Evolutionary conservation across 164 flowering plant species (phyloP).

Genomic region (Vitis riparia): DNA sequence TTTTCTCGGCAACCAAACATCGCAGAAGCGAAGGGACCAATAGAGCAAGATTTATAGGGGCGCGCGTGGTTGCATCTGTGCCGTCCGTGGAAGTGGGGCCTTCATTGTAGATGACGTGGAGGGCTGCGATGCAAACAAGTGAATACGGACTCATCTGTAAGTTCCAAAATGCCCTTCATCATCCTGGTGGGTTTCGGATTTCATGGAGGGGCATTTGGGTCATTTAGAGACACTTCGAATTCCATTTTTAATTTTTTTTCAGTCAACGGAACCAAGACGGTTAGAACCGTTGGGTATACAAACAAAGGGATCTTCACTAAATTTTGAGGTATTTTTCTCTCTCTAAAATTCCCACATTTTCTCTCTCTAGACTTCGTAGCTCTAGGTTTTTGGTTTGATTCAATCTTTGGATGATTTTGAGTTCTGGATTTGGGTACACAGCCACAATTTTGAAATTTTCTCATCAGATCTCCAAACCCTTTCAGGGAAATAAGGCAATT

Average conservation of each 20-base stretch:
- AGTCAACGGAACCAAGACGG: background rate
- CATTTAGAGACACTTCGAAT: no score
- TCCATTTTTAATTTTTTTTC: no score
- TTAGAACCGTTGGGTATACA: background rate
- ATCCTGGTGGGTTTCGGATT: background rate
- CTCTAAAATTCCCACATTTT: background rate
- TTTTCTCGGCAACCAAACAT: slow-evolving; percentile 1
- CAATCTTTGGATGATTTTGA: background rate
- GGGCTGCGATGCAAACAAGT: background rate
- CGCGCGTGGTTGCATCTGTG: no score
- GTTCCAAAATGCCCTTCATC: background rate
- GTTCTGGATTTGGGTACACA: background rate
- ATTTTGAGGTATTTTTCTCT: background rate
- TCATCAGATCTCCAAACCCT: background rate
- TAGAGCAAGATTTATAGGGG: no score
- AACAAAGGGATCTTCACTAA: background rate
- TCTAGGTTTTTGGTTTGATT: background rate
- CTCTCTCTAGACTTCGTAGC: background rate
- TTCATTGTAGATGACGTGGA: no score
- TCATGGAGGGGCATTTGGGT: background rate
- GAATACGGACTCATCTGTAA: background rate
- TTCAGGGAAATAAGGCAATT: background rate
- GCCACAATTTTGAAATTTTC: background rate
- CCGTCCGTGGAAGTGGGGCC: no score
- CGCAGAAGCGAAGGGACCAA: background rate